Percentiles rank a stretch among this genome's conserved stretches.
phyloP scores from a whole-genome alignment of 768 basidiomycete genomes.

The Agaricus subrufescens region DNA sequence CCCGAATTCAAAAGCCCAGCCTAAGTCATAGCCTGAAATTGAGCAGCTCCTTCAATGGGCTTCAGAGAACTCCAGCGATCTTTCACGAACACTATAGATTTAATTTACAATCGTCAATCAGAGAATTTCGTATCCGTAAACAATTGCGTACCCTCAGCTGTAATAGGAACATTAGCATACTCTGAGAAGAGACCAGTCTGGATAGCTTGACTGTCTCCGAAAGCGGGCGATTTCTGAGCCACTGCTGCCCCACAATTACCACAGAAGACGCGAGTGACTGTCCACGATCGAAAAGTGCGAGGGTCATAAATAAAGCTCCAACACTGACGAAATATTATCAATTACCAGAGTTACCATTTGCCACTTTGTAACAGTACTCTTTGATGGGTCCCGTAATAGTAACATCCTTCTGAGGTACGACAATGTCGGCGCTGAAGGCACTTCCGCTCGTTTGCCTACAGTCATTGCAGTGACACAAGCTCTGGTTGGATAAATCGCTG shows the following conservation, averaged over 20 bases:
- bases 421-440: conserved; percentile 33
- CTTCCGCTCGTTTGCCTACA: conserved; percentile 34
- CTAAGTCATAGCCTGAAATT: conserved; percentile 14
- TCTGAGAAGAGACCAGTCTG: conserved; percentile 33
- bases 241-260: conserved; percentile 32
- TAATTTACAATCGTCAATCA: neutral
- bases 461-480: conserved; percentile 33
- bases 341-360: conserved; percentile 29
- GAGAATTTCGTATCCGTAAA: neutral
- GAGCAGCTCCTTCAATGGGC: conserved; percentile 19
- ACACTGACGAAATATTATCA: neutral
- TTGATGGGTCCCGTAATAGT: conserved; percentile 29
- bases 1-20: too few relatives aligned
- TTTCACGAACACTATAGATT: conserved; percentile 28
- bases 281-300: neutral
- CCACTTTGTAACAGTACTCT: conserved; percentile 22
- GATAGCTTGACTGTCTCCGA: conserved; percentile 30
- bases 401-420: conserved; percentile 26
- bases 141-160: conserved; percentile 23
- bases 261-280: conserved; percentile 35
- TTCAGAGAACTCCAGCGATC: conserved; percentile 26
- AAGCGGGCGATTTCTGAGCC: conserved; percentile 26
- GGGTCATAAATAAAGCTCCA: too few relatives aligned
- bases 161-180: conserved; percentile 25
- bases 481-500: conserved; percentile 12